Evolutionary conservation across 2,329 filamentous ascomycete species (phyloP).

Genomic region (Sporothrix pseudoabietina): DNA sequence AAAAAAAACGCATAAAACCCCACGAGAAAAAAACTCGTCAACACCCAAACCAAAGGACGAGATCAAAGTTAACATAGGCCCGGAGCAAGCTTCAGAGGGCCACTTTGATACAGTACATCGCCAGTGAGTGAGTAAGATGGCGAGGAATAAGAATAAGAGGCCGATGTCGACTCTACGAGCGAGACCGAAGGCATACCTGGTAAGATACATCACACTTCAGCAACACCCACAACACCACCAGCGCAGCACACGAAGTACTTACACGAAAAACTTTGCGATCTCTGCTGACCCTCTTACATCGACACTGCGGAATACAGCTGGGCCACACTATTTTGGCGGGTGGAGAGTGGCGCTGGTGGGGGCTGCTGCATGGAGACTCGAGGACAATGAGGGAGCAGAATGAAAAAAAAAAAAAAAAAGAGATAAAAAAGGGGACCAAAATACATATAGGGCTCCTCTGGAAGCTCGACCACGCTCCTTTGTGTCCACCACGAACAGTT

Average conservation of each 20-base stretch:
- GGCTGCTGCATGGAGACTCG: not conserved
- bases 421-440: not conserved
- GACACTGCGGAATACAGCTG: slow-evolving; percentile 2
- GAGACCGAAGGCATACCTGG: not conserved
- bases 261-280: not conserved
- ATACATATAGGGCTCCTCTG: not conserved
- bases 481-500: not conserved
- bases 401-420: not conserved
- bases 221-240: too few species aligned
- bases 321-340: slow-evolving; percentile 19
- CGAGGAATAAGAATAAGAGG: not conserved
- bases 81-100: not conserved
- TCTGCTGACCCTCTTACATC: not conserved
- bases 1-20: not conserved
- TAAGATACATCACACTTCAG: not conserved
- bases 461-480: not conserved
- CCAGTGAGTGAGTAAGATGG: not conserved
- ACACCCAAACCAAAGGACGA: not conserved
- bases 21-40: not conserved
- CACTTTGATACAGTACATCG: not conserved
- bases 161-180: not conserved
- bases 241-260: not conserved
- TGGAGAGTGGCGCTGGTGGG: slow-evolving; percentile 15
- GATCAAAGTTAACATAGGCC: not conserved
- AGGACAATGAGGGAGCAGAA: not conserved